Conservation (phyloP, 2,329 filamentous ascomycete genomes). For the Sporothrix euskadiensis region DNA sequence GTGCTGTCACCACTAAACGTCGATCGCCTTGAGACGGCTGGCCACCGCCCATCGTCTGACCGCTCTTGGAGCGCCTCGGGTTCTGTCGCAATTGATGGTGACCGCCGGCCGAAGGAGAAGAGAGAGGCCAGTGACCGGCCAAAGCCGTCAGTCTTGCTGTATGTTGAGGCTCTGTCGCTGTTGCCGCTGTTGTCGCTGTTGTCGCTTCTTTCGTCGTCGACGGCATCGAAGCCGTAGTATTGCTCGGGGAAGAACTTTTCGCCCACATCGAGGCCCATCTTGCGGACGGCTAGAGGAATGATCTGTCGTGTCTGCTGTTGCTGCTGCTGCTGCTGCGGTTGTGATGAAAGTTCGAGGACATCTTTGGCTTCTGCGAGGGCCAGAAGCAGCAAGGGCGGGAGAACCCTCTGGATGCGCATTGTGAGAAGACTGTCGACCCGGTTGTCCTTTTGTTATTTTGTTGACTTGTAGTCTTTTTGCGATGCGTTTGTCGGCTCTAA, state of each 20-base stretch:
- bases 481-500: neutral
- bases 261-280: slow-evolving; percentile 68
- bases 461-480: neutral
- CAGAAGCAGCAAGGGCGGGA: slow-evolving; percentile 49
- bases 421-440: neutral
- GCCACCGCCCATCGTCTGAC: slow-evolving; percentile 15
- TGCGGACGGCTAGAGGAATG: slow-evolving; percentile 64
- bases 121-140: slow-evolving; percentile 26
- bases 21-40: slow-evolving; percentile 1
- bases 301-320: slow-evolving; percentile 14
- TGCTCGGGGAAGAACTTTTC: slow-evolving; percentile 75
- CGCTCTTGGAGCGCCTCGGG: neutral
- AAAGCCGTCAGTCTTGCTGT: slow-evolving; percentile 11
- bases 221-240: slow-evolving; percentile 49
- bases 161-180: neutral
- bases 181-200: neutral
- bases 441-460: neutral
- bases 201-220: neutral
- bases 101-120: slow-evolving; percentile 27
- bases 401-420: slow-evolving; percentile 25
- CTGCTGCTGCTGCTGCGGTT: slow-evolving; percentile 14
- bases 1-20: neutral
- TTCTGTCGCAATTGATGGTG: slow-evolving; percentile 5
- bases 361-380: slow-evolving; percentile 44
- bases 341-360: slow-evolving; percentile 34